Conservation (phyloP, 2,329 filamentous ascomycete species). For the Talaromyces piceae region DNA sequence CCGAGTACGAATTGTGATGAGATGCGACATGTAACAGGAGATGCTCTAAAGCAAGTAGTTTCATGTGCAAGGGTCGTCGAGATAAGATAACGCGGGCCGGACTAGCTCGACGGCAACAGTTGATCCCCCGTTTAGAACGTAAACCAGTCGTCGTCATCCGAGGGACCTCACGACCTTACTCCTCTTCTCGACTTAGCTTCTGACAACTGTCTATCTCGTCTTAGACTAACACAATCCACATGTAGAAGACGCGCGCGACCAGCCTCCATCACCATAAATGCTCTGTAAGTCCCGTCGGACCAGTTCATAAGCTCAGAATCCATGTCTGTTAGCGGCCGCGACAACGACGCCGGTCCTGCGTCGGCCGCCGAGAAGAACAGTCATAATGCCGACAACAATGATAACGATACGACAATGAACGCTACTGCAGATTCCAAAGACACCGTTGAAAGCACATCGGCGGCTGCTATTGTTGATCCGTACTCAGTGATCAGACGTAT, state of each 20-base stretch:
- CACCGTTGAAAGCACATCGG: neutral
- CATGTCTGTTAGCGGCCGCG: neutral
- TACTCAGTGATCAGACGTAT: slow-evolving; percentile 62
- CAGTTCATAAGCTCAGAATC: neutral
- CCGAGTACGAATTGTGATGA: neutral
- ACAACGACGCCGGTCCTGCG: neutral
- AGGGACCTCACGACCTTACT: no score
- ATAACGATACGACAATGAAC: neutral
- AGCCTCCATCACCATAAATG: neutral
- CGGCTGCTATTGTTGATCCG: no score
- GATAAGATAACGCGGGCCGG: no score
- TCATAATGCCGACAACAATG: neutral
- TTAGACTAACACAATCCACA: neutral
- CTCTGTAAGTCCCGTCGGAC: neutral
- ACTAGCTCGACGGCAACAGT: no score
- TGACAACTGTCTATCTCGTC: neutral
- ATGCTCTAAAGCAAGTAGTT: no score
- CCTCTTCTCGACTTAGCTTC: no score
- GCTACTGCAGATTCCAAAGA: neutral
- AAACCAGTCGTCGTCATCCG: no score
- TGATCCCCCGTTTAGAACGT: no score
- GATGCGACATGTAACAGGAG: no score
- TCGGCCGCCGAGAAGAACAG: neutral
- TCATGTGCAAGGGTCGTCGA: no score
- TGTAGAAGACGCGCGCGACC: neutral